Base-by-base conservation (phyloP, 176 grass and related monocot genomes). In the Aegilops longissima region DNA sequence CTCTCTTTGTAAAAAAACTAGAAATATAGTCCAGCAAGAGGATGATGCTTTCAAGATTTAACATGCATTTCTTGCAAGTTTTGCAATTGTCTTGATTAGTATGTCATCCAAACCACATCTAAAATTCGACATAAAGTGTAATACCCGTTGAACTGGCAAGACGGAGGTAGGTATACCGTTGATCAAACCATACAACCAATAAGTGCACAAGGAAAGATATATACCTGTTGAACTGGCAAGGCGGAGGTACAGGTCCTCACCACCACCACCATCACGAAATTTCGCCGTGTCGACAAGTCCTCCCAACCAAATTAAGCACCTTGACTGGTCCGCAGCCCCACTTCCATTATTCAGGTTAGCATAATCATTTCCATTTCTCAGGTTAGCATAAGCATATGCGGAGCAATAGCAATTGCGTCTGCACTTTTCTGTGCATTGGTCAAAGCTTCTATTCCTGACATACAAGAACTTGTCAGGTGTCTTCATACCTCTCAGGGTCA, bases 291-390 rank as follows among this genome's bases (percentile, higher is more conserved):
- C 91, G 8, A 85, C 27, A 73, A 96, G 88, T 12, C 88, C 85
- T 65, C 81, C 69, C 3, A 45, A 66, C 94, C 91, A 96, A 72
- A 93, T 58, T 8, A 96, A 82, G 77, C 94, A 96, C n/a, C 87
- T 88, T 2, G 91, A 79, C 66, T 33, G 66, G 25, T 91, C 86
- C 1, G 4, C 4, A 0, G 9, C 23, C 0, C 1, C 1, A 0
- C n/a, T n/a, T 1, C 58, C 24, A 69, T 36, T 85, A 5, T 27
- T 25, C 8, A 49, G 36, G 34, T 12, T 85, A 21, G 69, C 47
- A 62, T 89, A 89, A 38, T 91, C 1, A 0, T 16, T n/a, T 1
- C 44, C 24, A 69, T 36, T 85, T 8, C 21, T 25, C 8, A 49
- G 36, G 34, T 12, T 85, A 21, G 69, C 47, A 62, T 89, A 89